Conservation (phyloP, 768 basidiomycete genomes). For the Naematelia aurantialba region DNA sequence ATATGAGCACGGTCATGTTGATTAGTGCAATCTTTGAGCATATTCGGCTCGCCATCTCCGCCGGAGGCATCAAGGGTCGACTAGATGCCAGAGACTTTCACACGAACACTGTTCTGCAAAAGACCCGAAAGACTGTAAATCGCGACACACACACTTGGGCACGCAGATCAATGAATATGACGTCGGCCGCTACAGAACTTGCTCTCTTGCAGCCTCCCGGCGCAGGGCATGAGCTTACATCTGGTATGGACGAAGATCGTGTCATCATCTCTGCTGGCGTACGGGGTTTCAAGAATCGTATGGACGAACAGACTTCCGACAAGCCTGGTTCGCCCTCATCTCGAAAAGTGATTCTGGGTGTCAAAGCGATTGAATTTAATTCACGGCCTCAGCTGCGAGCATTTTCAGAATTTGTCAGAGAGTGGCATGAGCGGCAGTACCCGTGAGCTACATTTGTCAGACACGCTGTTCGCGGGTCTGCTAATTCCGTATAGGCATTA, state of each 20-base stretch:
- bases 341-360: conserved; percentile 14
- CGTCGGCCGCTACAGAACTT: not conserved
- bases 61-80: not conserved
- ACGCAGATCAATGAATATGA: not conserved
- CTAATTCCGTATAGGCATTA: conserved; percentile 8
- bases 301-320: not conserved
- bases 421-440: conserved; percentile 22
- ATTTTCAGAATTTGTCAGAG: conserved; percentile 27
- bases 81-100: not conserved
- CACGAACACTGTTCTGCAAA: not conserved
- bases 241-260: conserved; percentile 1
- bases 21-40: not conserved
- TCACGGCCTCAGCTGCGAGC: conserved; percentile 29
- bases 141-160: not conserved
- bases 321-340: conserved; percentile 6
- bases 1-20: not conserved
- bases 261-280: not conserved
- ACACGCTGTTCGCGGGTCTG: not conserved
- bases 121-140: not conserved
- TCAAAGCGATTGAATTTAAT: conserved; percentile 22
- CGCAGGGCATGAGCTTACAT: not conserved
- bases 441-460: conserved; percentile 8
- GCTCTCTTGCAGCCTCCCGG: conserved; percentile 1
- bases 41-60: not conserved
- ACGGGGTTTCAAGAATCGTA: not conserved